Conservation (phyloP, 2,329 filamentous ascomycete genomes). For the Monilinia fructigena region DNA sequence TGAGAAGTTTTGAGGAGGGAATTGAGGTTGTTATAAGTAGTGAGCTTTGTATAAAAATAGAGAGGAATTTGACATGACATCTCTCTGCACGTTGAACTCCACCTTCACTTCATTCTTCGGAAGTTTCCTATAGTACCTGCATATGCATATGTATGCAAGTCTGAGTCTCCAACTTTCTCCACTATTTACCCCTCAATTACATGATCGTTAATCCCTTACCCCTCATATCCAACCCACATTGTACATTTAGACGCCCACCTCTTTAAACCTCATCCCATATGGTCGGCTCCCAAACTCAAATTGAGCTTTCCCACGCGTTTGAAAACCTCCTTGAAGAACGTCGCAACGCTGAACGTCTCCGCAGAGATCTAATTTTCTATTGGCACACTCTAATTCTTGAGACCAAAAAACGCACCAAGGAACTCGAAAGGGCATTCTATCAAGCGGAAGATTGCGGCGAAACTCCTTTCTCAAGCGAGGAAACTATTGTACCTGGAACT, state of each 20-base stretch:
- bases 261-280: conserved; percentile 2
- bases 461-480: conserved; percentile 15
- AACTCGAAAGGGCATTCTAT: neutral
- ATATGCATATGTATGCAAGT: conserved; percentile 18
- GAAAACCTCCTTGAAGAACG: conserved; percentile 20
- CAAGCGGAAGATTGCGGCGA: conserved; percentile 10
- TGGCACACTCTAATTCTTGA: conserved; percentile 17
- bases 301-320: conserved; percentile 19
- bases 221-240: neutral
- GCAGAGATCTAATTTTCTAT: conserved; percentile 10
- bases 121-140: conserved; percentile 10
- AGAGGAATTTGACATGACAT: conserved; percentile 13
- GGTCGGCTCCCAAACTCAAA: neutral
- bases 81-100: neutral
- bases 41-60: conserved; percentile 11
- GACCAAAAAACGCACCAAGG: neutral
- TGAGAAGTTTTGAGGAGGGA: neutral
- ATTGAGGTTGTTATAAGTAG: conserved; percentile 1
- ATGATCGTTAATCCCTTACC: neutral
- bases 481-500: conserved; percentile 13
- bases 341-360: conserved; percentile 7
- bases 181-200: conserved; percentile 2
- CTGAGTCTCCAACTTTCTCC: conserved; percentile 10
- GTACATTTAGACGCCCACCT: neutral
- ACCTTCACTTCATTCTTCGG: conserved; percentile 13